These are phyloP conservation scores for Cercospora sojina DNA, from an alignment of 2,329 filamentous ascomycete genomes.

Conservation along the genomic window DNA sequence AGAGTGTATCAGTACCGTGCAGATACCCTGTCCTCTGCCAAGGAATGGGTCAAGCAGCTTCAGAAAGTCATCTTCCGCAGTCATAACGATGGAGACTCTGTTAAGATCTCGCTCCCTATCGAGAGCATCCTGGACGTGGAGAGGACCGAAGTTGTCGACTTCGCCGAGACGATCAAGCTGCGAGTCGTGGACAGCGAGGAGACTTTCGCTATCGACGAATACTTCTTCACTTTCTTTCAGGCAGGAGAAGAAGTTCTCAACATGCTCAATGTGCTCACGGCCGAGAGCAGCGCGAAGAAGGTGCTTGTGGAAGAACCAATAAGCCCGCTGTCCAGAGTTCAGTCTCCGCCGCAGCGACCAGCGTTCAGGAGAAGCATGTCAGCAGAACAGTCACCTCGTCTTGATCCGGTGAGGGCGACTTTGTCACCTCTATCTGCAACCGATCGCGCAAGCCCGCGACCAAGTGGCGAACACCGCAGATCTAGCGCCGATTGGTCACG, in stretches of 20 bases:
- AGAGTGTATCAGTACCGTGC: constrained; percentile 84
- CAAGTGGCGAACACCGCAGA: constrained; percentile 46
- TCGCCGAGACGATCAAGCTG: constrained; percentile 91
- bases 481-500: constrained; percentile 41
- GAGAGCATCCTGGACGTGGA: constrained; percentile 89
- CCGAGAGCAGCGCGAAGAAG: constrained; percentile 54
- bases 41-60: constrained; percentile 92
- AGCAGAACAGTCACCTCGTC: constrained; percentile 24
- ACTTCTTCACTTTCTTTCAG: constrained; percentile 95
- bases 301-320: constrained; percentile 13
- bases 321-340: constrained; percentile 10
- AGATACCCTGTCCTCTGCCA: constrained; percentile 82
- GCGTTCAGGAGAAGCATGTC: constrained; percentile 14
- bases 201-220: constrained; percentile 94
- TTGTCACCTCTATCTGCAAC: constrained; percentile 43
- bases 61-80: constrained; percentile 94
- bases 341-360: constrained; percentile 5
- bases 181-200: constrained; percentile 91
- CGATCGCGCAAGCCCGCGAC: constrained; percentile 40
- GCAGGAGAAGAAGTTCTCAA: constrained; percentile 63
- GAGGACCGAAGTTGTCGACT: constrained; percentile 84
- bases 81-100: constrained; percentile 93
- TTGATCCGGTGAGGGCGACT: constrained; percentile 46
- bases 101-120: constrained; percentile 91
- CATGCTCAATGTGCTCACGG: constrained; percentile 70